Base-by-base conservation (phyloP, 2,329 filamentous ascomycete genomes). In the Colletotrichum theobromicola region DNA sequence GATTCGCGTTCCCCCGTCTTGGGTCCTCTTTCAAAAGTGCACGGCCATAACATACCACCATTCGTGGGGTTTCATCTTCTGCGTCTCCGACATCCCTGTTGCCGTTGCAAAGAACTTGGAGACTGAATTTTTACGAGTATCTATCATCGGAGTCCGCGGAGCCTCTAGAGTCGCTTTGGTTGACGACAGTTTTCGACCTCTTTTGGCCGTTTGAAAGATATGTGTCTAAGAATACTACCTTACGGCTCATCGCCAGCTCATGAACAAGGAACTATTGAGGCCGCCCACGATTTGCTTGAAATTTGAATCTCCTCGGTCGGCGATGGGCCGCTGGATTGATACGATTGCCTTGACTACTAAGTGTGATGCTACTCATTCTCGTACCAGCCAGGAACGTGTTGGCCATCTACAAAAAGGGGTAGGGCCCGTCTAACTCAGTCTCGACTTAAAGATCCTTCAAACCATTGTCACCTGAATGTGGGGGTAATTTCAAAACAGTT, bases 211-310 rank as follows among this genome's bases (percentile, higher is more conserved):
- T 21, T 21, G 42, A 21, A n/a, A 46, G 42, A 50, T 13, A 12
- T 50, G n/a, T 21, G n/a, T 2, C 7, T 9, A 50, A 10, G n/a
- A 21, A 21, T 50, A 21, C 42, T 1, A 50, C 42, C 42, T 13
- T 13, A 2, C 42, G 18, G 10, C 0, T 0, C 18, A 46, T 46
- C 42, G n/a, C n/a, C n/a, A 21, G n/a, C n/a, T 0, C n/a, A 4
- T n/a, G 0, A 2, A 32, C 30, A 32, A 10, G 10, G 9, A 32
- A 9, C 10, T 32, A 3, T 32, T 1, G 10, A 46, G 21, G n/a
- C 42, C 42, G 42, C 42, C n/a, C 42, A 50, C 42, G 7, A 50
- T 1, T 50, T 10, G 10, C 42, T n/a, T 6, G 2, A 21, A 21
- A 5, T 21, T 50, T 0, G 42, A 13, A 21, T 0, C 6, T 50